Conservation (phyloP, 495 filamentous ascomycete genomes). For the Friedmanniomyces simplex region DNA sequence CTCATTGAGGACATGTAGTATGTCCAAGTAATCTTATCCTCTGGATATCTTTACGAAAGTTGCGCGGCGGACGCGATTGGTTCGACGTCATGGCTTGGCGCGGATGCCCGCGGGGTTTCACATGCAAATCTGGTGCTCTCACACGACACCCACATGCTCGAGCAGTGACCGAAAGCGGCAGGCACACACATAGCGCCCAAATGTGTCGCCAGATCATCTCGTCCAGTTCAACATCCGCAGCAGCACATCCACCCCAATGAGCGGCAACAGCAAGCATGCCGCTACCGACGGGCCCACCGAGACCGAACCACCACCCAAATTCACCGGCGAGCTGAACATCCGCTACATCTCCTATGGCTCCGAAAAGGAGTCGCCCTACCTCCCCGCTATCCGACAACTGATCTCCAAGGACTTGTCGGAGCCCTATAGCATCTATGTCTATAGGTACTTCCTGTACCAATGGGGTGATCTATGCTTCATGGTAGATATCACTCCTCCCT, state of each 20-base stretch:
- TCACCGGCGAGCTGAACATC: constrained; percentile 38
- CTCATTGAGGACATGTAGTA: no score
- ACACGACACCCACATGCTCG: no score
- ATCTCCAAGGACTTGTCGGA: constrained; percentile 97
- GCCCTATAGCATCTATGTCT: constrained; percentile 99
- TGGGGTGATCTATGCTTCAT: constrained; percentile 96
- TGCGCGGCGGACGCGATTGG: not conserved
- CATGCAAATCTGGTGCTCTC: not conserved
- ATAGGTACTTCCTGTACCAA: constrained; percentile 96
- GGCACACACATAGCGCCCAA: not conserved
- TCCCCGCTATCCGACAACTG: constrained; percentile 78
- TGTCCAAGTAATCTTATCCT: no score
- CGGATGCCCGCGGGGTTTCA: not conserved
- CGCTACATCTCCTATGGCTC: constrained; percentile 77
- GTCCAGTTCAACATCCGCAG: not conserved
- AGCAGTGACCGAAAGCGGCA: not conserved
- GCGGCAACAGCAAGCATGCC: constrained; percentile 12
- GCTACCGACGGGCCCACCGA: not conserved
- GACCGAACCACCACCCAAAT: not conserved
- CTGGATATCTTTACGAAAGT: no score
- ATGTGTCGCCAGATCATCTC: not conserved
- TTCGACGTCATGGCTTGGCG: not conserved
- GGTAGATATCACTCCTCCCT: constrained; percentile 35
- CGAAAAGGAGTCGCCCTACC: constrained; percentile 64
- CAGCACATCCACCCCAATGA: constrained; percentile 7